Conservation (phyloP, 108 stramenopile species). For the Nitzschia sp. region DNA sequence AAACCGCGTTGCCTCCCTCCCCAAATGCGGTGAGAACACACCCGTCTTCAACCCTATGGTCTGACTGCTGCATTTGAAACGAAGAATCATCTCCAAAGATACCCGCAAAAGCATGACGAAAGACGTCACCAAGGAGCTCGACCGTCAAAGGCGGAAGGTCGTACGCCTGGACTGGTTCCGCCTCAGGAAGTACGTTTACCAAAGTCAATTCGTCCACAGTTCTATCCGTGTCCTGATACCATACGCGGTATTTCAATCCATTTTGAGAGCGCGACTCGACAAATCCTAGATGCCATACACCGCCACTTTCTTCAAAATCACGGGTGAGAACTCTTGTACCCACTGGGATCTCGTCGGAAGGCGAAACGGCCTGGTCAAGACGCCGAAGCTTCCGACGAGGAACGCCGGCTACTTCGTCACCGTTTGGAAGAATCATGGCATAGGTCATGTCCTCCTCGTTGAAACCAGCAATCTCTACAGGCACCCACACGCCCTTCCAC, state of each 20-base stretch:
- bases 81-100: too few species aligned
- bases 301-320: too few species aligned
- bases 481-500: neutral
- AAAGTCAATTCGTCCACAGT: neutral
- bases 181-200: constrained; percentile 29
- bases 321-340: neutral
- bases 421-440: neutral
- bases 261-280: neutral
- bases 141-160: too few species aligned
- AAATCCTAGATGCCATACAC: neutral
- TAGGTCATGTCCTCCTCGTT: neutral
- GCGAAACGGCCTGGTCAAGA: neutral
- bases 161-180: too few species aligned
- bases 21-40: constrained; percentile 5
- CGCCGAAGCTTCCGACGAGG: neutral
- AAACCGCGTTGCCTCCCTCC: constrained; percentile 21
- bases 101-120: too few species aligned
- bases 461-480: neutral
- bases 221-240: neutral
- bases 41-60: constrained; percentile 35
- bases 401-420: neutral
- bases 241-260: neutral
- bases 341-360: neutral
- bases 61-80: too few species aligned
- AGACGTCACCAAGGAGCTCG: too few species aligned